Evolutionary conservation across 345 rosid species (phyloP), one percentile per base, ranked within the genome.

Genomic region (Mangifera indica): DNA sequence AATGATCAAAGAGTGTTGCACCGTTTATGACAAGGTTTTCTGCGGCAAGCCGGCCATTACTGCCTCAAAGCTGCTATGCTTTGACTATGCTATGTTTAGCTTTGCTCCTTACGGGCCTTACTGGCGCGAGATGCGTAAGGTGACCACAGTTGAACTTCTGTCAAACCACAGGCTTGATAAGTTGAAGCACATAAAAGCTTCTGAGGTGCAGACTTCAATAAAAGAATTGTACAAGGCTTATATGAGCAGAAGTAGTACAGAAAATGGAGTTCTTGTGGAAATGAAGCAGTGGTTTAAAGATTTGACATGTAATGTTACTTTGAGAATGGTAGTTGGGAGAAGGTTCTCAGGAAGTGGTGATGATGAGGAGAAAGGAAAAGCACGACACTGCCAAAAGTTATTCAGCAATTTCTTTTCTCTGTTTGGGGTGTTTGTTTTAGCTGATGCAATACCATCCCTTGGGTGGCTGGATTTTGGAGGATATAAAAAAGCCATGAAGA

Each of bases 41-140:
- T 63, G 77, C 0, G 46, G 34, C 21, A 74, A 78, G 44, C 84
- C 82, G 7, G 11, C 10, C 17, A 15, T 60, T 21, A n/a, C 71
- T 7, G 85, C 87, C 42, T 70, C 82, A 6, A 77, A 72, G 70
- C 74, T 77, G 0, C 60, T 81, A 21, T 77, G 82, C 42, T 85
- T 76, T 59, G 2, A 76, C 44, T 65, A 34, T 25, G 84, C 84
- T 34, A 81, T 83, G 87, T 77, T 83, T 13, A 84, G 85, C 2
- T 76, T 83, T 8, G 79, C 84, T 55, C 82, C 87, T 57, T 83
- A 81, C 2, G 80, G 88, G 0, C 13, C 71, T 46, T 79, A 76
- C 79, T 81, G 85, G 82, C 75, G 76, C 3, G 85, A 85, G 64
- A 79, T 79, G 73, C 81, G 74, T 24, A 83, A 83, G 76, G 70